Evolutionary conservation across 805 yeast genomes (phyloP).

Genomic region (Komagataella pseudopastoris): DNA sequence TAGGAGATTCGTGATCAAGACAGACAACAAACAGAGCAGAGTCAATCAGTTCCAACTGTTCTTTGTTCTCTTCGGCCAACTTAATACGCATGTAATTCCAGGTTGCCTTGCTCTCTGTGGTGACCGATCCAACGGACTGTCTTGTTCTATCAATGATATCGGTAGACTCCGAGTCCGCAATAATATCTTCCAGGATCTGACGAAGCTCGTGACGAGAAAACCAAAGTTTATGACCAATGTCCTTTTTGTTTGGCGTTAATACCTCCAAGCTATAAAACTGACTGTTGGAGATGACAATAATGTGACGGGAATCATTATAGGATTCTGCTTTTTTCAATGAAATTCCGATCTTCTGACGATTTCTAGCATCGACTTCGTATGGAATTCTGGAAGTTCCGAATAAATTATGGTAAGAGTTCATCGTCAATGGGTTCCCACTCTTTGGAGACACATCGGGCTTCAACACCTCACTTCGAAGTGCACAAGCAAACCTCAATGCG

Average conservation of each 20-base stretch:
- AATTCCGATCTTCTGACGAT: slow-evolving; percentile 18
- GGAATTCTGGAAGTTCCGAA: slow-evolving; percentile 61
- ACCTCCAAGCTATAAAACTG: slow-evolving; percentile 39
- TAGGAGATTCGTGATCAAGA: slow-evolving; percentile 33
- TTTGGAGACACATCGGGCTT: slow-evolving; percentile 46
- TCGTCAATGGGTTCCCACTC: slow-evolving; percentile 38
- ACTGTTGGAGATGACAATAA: slow-evolving; percentile 34
- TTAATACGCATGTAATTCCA: slow-evolving; percentile 35
- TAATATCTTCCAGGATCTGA: slow-evolving; percentile 25
- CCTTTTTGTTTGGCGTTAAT: slow-evolving; percentile 19
- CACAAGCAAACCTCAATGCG: slow-evolving; percentile 49
- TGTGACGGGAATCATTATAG: slow-evolving; percentile 28
- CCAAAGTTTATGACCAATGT: slow-evolving; percentile 27
- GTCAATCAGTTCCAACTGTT: slow-evolving; percentile 25
- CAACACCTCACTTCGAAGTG: slow-evolving; percentile 38
- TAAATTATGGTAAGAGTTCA: slow-evolving; percentile 52
- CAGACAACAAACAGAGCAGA: slow-evolving; percentile 37
- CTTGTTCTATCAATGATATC: slow-evolving; percentile 25
- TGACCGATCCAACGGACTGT: slow-evolving; percentile 37
- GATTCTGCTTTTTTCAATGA: slow-evolving; percentile 20
- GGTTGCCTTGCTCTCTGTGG: slow-evolving; percentile 34
- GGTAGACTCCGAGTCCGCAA: slow-evolving; percentile 20
- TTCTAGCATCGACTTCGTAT: slow-evolving; percentile 15
- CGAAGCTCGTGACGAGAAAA: slow-evolving; percentile 39
- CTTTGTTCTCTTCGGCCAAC: slow-evolving; percentile 23